phyloP scores from a whole-genome alignment of 129 eudicot species.

The Arctium lappa region DNA sequence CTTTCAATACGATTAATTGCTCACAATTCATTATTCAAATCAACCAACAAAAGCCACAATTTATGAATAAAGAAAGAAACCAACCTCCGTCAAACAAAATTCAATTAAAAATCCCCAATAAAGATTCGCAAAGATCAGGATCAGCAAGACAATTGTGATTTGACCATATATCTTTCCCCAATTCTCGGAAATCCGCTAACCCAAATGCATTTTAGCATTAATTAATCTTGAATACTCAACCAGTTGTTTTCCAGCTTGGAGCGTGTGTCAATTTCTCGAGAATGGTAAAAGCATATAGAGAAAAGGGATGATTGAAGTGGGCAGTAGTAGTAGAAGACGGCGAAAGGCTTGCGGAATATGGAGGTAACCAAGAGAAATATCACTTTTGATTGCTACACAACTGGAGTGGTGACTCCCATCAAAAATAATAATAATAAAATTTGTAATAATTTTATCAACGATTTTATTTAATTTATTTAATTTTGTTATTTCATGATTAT shows the following conservation, averaged over 20 bases:
- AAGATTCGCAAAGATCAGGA: constrained; percentile 18
- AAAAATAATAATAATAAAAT: constrained; percentile 7
- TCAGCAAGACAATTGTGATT: neutral
- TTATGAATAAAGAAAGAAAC: constrained; percentile 18
- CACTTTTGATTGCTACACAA: constrained; percentile 18
- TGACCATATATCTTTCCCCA: constrained; percentile 20
- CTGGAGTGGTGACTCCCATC: constrained; percentile 9
- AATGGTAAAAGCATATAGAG: constrained; percentile 6
- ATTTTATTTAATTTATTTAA: no score
- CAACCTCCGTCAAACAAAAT: constrained; percentile 32
- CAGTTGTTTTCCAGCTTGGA: constrained; percentile 42
- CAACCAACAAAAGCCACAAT: neutral
- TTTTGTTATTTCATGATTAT: neutral
- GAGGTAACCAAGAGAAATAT: constrained; percentile 45
- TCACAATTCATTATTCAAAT: constrained; percentile 10
- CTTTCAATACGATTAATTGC: neutral
- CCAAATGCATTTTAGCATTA: constrained; percentile 36
- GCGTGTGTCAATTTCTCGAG: constrained; percentile 32
- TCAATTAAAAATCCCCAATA: constrained; percentile 24
- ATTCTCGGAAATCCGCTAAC: constrained; percentile 16
- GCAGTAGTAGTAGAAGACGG: constrained; percentile 42
- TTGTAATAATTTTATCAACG: constrained; percentile 9
- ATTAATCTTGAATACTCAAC: constrained; percentile 33
- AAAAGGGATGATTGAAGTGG: constrained; percentile 16
- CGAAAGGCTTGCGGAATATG: constrained; percentile 53